Base-by-base conservation (phyloP, 1,139 yeast species). In the Candida sanyaensis region DNA sequence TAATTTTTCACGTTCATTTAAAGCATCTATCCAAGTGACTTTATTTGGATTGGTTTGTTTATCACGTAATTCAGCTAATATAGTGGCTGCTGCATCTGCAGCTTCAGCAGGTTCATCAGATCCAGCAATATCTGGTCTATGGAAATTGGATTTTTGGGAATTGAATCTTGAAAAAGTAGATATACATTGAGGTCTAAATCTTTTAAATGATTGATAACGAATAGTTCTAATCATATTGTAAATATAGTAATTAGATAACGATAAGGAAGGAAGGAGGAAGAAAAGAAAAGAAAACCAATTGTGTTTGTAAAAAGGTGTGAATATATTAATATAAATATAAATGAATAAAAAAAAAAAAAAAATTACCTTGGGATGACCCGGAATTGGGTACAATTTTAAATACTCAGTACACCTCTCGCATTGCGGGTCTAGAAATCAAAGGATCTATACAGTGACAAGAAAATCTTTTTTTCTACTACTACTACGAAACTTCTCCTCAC, bases 11-110 rank as follows among this genome's bases (percentile, higher is more conserved):
- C 92, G 77, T 55, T 89, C 95, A n/a, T 79, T 77, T 51, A 88
- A 71, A 0, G 96, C 96, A 48, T 83, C 88, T 58, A 89, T 65
- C 97, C 97, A 90, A 6, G 96, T 87, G 26, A 86, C 88, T 55
- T 81, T 79, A 57, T 81, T 80, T 21, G 79, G 78, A 27, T 52
- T 49, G 30, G 50, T 61, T 54, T 65, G 71, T 44, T 56, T 47
- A 54, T 75, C 79, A 34, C 61, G 58, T 48, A 64, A 63, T 53
- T 84, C 89, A 1, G 87, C 80, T 48, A 82, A 59, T 13, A 83
- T 74, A 5, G 89, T 83, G 24, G 88, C 81, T 3, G 85, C 73
- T 26, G 88, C 88, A 61, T 84, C 90, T n/a, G 88, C 88, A 3
- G 87, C 86, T 44, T 80, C 83, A 7, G 81, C 73, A 2, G 84